These are phyloP conservation scores for Pezizomycotina sp. DNA, from an alignment of 2,329 filamentous ascomycete genomes.

Conservation along the genomic window DNA sequence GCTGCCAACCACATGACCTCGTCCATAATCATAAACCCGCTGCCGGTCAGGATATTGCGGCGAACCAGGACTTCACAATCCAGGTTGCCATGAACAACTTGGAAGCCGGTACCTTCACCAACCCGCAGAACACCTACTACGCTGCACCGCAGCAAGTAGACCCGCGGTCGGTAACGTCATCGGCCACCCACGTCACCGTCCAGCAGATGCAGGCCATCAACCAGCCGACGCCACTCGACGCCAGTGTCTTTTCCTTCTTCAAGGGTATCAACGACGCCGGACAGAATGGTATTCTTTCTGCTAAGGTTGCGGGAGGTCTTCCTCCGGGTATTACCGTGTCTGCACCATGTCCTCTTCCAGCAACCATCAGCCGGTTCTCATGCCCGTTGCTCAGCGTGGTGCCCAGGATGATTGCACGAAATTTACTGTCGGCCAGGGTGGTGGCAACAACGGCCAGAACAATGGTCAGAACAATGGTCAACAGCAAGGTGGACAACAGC, in stretches of 20 bases:
- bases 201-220: conserved; percentile 34
- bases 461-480: conserved; percentile 2
- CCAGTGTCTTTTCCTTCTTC: conserved; percentile 37
- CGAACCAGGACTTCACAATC: conserved; percentile 34
- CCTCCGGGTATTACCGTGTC: conserved; percentile 36
- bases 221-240: conserved; percentile 27
- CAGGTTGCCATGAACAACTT: conserved; percentile 36
- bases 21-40: conserved; percentile 36
- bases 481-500: conserved; percentile 7
- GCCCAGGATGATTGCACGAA: conserved; percentile 39
- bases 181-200: conserved; percentile 38
- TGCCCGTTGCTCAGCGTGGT: conserved; percentile 41
- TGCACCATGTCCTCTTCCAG: conserved; percentile 37
- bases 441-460: conserved; percentile 4
- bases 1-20: conserved; percentile 38
- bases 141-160: conserved; percentile 38
- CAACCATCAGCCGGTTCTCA: conserved; percentile 42
- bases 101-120: conserved; percentile 39
- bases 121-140: conserved; percentile 40
- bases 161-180: conserved; percentile 29
- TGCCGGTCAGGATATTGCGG: conserved; percentile 30
- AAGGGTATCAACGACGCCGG: conserved; percentile 41
- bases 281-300: conserved; percentile 34
- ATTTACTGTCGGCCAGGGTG: conserved; percentile 31
- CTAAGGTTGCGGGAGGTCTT: conserved; percentile 34